Evolutionary conservation across 1,139 yeast genomes (phyloP).

Genomic region (Suhomyces bokatorum): DNA sequence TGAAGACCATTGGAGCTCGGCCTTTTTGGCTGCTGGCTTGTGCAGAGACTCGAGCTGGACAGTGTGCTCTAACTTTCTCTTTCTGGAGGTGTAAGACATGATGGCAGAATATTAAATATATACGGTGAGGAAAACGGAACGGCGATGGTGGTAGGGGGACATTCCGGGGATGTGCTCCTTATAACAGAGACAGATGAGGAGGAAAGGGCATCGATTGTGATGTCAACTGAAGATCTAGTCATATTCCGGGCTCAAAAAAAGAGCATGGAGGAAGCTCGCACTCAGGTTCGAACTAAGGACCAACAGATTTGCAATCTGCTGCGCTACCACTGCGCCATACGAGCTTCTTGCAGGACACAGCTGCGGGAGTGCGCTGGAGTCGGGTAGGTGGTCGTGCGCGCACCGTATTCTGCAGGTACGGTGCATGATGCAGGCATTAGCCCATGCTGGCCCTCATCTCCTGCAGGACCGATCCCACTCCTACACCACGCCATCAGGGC

Average conservation of each 20-base stretch:
- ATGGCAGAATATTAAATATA: not conserved
- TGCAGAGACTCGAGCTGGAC: not conserved
- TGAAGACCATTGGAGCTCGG: not conserved
- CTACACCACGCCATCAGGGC: not conserved
- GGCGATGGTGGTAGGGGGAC: too few relatives aligned
- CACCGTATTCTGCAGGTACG: not conserved
- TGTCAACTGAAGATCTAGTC: not conserved
- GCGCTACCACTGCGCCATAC: conserved; percentile 92
- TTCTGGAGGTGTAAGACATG: conserved; percentile 3
- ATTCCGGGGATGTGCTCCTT: not conserved
- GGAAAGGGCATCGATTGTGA: not conserved
- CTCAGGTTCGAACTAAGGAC: conserved; percentile 87
- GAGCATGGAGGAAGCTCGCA: conserved; percentile 53
- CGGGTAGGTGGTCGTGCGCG: not conserved
- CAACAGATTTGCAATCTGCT: conserved; percentile 91
- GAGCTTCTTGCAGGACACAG: conserved; percentile 35
- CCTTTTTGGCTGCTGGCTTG: not conserved
- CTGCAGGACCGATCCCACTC: too few relatives aligned
- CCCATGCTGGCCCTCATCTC: too few relatives aligned
- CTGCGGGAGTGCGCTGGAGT: not conserved
- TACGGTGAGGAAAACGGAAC: not conserved
- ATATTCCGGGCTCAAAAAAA: not conserved
- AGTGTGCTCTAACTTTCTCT: conserved; percentile 1
- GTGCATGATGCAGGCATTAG: not conserved
- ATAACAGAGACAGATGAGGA: not conserved